Percentiles rank a stretch among this genome's conserved stretches.
Evolutionary conservation across 108 stramenopile species (phyloP).

Genomic region (Craspedostauros australis): DNA sequence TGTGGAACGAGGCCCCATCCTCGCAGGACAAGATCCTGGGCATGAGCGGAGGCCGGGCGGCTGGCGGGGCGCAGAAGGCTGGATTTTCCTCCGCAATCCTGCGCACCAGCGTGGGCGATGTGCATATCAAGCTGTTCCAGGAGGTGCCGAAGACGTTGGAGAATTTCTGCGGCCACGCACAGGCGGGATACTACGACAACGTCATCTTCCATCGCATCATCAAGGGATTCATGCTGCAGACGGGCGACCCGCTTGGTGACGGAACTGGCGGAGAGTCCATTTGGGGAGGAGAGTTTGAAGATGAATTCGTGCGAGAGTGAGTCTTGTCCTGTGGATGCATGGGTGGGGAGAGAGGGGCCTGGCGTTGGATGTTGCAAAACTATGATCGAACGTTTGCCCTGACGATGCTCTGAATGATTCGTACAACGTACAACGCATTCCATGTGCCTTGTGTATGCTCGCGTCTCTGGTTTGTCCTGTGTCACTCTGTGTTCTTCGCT

Average conservation of each 20-base stretch:
- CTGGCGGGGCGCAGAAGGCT: slow-evolving; percentile 1
- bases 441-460: not conserved
- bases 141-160: slow-evolving; percentile 92
- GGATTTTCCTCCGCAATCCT: slow-evolving; percentile 75
- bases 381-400: too few relatives aligned
- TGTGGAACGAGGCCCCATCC: slow-evolving; percentile 92
- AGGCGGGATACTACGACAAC: slow-evolving; percentile 94
- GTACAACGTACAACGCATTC: not conserved
- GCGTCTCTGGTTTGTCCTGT: not conserved
- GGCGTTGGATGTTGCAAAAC: not conserved
- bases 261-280: slow-evolving; percentile 99
- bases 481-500: slow-evolving; percentile 4
- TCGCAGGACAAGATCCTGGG: slow-evolving; percentile 66
- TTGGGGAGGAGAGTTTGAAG: slow-evolving; percentile 99
- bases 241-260: slow-evolving; percentile 97
- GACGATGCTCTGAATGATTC: not conserved
- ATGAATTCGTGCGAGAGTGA: slow-evolving; percentile 88
- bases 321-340: slow-evolving; percentile 21
- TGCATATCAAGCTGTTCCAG: slow-evolving; percentile 83
- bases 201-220: slow-evolving; percentile 97
- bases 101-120: slow-evolving; percentile 96
- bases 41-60: slow-evolving; percentile 18
- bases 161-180: slow-evolving; percentile 90
- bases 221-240: slow-evolving; percentile 95
- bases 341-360: not conserved